phyloP scores from a whole-genome alignment of 2,329 filamentous ascomycete genomes.

The Ceratocystiopsis brevicomis region DNA sequence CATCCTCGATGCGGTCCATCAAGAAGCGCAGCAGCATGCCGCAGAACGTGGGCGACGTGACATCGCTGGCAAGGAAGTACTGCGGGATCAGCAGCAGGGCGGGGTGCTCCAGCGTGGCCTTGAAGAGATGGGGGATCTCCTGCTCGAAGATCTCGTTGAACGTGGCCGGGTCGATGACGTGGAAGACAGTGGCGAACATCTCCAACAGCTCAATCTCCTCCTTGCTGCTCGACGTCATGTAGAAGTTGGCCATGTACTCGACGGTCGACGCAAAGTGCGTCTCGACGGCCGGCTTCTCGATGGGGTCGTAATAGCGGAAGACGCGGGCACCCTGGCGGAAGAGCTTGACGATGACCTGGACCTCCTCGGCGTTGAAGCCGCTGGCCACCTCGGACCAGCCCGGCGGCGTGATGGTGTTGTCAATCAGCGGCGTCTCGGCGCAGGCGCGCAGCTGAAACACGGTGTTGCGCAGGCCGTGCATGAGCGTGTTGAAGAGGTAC shows the following conservation, averaged over 20 bases:
- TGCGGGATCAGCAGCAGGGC: constrained; percentile 88
- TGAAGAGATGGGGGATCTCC: constrained; percentile 89
- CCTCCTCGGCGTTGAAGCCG: constrained; percentile 93
- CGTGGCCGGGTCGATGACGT: constrained; percentile 92
- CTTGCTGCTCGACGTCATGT: constrained; percentile 82
- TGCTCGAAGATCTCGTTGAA: constrained; percentile 98
- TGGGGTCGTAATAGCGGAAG: constrained; percentile 75
- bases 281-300: constrained; percentile 54
- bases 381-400: constrained; percentile 95
- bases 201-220: constrained; percentile 96
- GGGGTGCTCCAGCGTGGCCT: constrained; percentile 95
- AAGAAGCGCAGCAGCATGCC: constrained; percentile 95
- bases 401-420: constrained; percentile 56
- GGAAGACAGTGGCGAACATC: constrained; percentile 94
- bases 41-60: constrained; percentile 90
- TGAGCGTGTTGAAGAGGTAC: constrained; percentile 88
- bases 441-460: constrained; percentile 89
- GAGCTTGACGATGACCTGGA: constrained; percentile 86
- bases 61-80: constrained; percentile 96
- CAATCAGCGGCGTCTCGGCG: constrained; percentile 56
- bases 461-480: constrained; percentile 89
- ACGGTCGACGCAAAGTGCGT: constrained; percentile 62
- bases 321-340: constrained; percentile 93
- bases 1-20: constrained; percentile 90
- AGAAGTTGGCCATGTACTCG: constrained; percentile 85